A percentile compares a stretch with the other conserved stretches of the same genome.
These are phyloP conservation scores for Pyrenopolyporus hunteri DNA, from an alignment of 495 filamentous ascomycete species.

Conservation along the genomic window DNA sequence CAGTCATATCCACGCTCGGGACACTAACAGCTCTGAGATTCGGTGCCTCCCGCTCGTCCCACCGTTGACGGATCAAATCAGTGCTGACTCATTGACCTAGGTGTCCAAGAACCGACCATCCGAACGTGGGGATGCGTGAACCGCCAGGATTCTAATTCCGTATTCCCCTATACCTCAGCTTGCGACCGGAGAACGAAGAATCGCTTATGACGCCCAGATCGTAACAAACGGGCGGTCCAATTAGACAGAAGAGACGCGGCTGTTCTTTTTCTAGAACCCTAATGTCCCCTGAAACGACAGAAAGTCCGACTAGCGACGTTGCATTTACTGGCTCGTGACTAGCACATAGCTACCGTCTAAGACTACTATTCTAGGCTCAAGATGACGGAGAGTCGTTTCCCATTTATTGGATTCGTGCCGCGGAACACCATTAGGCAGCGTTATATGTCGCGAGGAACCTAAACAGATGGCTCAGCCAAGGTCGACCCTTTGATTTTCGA, in stretches of 20 bases:
- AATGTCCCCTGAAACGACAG: conserved; percentile 26
- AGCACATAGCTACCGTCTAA: conserved; percentile 9
- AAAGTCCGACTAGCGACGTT: conserved; percentile 22
- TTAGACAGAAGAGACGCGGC: conserved; percentile 21
- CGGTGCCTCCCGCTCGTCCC: conserved; percentile 20
- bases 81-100: conserved; percentile 16
- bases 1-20: conserved; percentile 3
- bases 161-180: not conserved
- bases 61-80: conserved; percentile 11
- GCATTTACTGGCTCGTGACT: conserved; percentile 23
- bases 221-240: not conserved
- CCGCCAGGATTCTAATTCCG: conserved; percentile 20
- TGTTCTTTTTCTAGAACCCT: conserved; percentile 33
- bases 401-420: conserved; percentile 18
- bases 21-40: not conserved
- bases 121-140: conserved; percentile 17
- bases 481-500: conserved; percentile 13
- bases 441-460: not conserved
- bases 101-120: conserved; percentile 5
- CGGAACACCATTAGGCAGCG: not conserved
- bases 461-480: conserved; percentile 10
- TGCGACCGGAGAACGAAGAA: conserved; percentile 2
- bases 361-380: conserved; percentile 28
- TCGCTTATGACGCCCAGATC: not conserved
- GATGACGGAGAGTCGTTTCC: conserved; percentile 13